Evolutionary conservation across 306 rosid genomes (phyloP).

Genomic region (Cicer yamashitae): DNA sequence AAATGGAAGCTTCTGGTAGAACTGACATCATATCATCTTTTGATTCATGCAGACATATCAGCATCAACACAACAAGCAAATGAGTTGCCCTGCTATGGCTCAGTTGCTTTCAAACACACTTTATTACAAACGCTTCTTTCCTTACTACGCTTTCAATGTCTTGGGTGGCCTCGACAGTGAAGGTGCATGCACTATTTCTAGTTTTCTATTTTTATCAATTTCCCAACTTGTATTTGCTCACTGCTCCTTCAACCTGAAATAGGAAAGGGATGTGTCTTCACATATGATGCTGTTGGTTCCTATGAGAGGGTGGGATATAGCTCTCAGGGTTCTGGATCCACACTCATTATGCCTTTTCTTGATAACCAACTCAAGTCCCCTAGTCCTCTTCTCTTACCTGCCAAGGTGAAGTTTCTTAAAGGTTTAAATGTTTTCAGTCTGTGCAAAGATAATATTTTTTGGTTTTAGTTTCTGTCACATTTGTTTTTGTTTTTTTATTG

Average conservation of each 20-base stretch:
- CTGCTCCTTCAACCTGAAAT: slow-evolving; percentile 32
- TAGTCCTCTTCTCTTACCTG: slow-evolving; percentile 89
- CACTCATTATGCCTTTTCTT: slow-evolving; percentile 86
- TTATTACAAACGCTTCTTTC: slow-evolving; percentile 95
- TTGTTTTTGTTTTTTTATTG: no score
- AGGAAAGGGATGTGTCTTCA: slow-evolving; percentile 99
- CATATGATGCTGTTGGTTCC: slow-evolving; percentile 99
- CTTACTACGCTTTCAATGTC: slow-evolving; percentile 92
- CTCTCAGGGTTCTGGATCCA: slow-evolving; percentile 96
- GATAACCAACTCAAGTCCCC: slow-evolving; percentile 95
- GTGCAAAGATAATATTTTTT: no score
- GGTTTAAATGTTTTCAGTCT: no score
- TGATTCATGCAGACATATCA: slow-evolving; percentile 72
- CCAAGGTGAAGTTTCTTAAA: slow-evolving; percentile 56
- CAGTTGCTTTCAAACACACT: slow-evolving; percentile 96
- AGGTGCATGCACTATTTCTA: slow-evolving; percentile 66
- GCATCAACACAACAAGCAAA: slow-evolving; percentile 97
- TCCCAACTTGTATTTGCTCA: slow-evolving; percentile 27
- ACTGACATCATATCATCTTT: slow-evolving; percentile 15
- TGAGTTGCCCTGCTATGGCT: slow-evolving; percentile 99
- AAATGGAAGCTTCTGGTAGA: slow-evolving; percentile 15
- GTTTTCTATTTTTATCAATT: slow-evolving; percentile 36
- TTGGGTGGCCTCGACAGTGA: slow-evolving; percentile 95
- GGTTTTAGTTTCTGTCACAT: no score
- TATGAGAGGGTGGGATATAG: slow-evolving; percentile 98